Evolutionary conservation across 176 grass and related monocot genomes (phyloP).

Genomic region (Chloris gayana): DNA sequence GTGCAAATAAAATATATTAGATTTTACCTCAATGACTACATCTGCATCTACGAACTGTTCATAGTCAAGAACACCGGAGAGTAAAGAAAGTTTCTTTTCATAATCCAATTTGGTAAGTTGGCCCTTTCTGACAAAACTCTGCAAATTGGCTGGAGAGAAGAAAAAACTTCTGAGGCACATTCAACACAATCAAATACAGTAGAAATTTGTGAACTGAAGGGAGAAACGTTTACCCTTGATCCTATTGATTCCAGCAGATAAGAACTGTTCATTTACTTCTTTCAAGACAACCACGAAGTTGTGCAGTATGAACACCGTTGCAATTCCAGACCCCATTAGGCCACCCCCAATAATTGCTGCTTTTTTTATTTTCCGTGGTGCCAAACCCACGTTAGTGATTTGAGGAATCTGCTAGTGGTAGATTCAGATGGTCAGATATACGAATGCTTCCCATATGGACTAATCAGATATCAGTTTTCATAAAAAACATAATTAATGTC

Average conservation of each 20-base stretch:
- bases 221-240: slow-evolving; percentile 62
- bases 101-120: slow-evolving; percentile 55
- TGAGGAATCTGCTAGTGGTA: slow-evolving; percentile 61
- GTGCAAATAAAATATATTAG: background rate
- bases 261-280: slow-evolving; percentile 74
- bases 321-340: slow-evolving; percentile 91
- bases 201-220: slow-evolving; percentile 12
- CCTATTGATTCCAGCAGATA: slow-evolving; percentile 64
- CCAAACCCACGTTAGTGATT: slow-evolving; percentile 65
- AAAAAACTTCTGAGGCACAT: slow-evolving; percentile 26
- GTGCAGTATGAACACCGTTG: slow-evolving; percentile 63
- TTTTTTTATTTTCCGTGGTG: slow-evolving; percentile 68
- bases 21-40: slow-evolving; percentile 78
- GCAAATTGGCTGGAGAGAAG: slow-evolving; percentile 67
- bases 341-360: slow-evolving; percentile 75
- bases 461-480: background rate
- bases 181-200: background rate
- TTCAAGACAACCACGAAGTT: slow-evolving; percentile 77
- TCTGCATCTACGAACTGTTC: slow-evolving; percentile 76
- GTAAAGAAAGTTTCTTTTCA: slow-evolving; percentile 65
- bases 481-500: slow-evolving; percentile 11
- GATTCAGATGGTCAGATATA: slow-evolving; percentile 32
- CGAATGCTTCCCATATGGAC: background rate
- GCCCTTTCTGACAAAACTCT: slow-evolving; percentile 70
- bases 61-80: slow-evolving; percentile 84